Conservation (phyloP, 2,329 filamentous ascomycete species). For the Zopfia rhizophila region DNA sequence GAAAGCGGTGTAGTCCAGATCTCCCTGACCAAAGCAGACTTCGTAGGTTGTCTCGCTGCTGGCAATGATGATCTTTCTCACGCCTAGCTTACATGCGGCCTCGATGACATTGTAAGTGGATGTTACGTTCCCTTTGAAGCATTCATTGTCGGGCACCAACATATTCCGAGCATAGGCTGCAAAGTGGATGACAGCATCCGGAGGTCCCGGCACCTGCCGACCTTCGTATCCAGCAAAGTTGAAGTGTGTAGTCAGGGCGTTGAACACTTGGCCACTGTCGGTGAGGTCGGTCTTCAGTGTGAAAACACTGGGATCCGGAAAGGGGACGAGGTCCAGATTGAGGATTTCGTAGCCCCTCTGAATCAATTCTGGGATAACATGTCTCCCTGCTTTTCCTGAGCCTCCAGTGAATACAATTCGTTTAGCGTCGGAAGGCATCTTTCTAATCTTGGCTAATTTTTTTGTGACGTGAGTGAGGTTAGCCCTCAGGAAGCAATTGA, state of each 20-base stretch:
- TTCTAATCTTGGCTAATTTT: slow-evolving; percentile 8
- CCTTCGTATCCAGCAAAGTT: slow-evolving; percentile 61
- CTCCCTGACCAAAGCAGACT: slow-evolving; percentile 69
- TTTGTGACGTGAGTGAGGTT: too few relatives aligned
- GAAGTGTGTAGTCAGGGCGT: slow-evolving; percentile 67
- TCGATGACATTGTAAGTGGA: slow-evolving; percentile 72
- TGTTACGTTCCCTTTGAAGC: slow-evolving; percentile 65
- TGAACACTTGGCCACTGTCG: slow-evolving; percentile 66
- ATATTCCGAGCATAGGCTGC: slow-evolving; percentile 69
- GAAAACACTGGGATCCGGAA: slow-evolving; percentile 60
- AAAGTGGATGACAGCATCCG: slow-evolving; percentile 72
- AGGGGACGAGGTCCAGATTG: slow-evolving; percentile 65
- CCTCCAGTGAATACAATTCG: slow-evolving; percentile 50
- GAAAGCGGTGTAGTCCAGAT: slow-evolving; percentile 66
- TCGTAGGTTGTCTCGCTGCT: slow-evolving; percentile 70
- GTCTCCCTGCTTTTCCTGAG: slow-evolving; percentile 59
- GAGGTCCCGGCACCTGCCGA: slow-evolving; percentile 55
- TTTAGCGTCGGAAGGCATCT: slow-evolving; percentile 47
- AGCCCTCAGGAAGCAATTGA: too few relatives aligned
- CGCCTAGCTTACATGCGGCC: slow-evolving; percentile 69
- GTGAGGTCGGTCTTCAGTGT: slow-evolving; percentile 67
- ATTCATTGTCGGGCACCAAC: slow-evolving; percentile 70
- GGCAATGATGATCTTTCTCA: slow-evolving; percentile 71
- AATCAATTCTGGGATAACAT: slow-evolving; percentile 65
- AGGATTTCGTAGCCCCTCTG: slow-evolving; percentile 63